Percentiles rank a stretch among this genome's conserved stretches.
Evolutionary conservation across 2,329 filamentous ascomycete species (phyloP).

Genomic region (Aspergillus sp.): DNA sequence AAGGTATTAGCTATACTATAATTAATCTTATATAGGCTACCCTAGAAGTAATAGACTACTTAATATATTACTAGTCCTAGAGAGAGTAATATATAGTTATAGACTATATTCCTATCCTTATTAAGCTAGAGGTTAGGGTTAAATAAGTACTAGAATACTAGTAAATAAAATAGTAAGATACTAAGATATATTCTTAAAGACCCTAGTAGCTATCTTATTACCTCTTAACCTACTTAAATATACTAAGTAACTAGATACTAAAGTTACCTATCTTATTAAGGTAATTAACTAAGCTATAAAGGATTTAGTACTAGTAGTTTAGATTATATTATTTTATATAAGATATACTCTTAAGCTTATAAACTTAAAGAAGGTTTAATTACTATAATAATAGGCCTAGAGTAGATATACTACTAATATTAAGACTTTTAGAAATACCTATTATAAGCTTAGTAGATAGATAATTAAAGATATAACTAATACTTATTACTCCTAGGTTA

Average conservation of each 20-base stretch:
- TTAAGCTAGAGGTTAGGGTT: not conserved
- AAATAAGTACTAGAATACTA: not conserved
- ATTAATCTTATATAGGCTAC: slow-evolving; percentile 4
- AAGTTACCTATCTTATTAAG: not conserved
- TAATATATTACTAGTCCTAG: not conserved
- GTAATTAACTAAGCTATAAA: not conserved
- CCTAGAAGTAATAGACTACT: not conserved
- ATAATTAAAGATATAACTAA: too few species aligned
- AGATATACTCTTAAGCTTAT: not conserved
- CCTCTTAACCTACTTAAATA: not conserved
- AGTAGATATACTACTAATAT: not conserved
- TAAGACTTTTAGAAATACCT: not conserved
- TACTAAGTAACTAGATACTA: not conserved
- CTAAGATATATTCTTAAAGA: not conserved
- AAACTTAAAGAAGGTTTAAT: not conserved
- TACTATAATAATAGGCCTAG: not conserved
- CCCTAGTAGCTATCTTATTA: not conserved
- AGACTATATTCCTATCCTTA: slow-evolving; percentile 3
- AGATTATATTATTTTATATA: not conserved
- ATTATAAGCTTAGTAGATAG: not conserved
- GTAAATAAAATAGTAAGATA: not conserved
- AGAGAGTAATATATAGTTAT: not conserved
- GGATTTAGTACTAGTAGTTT: not conserved
- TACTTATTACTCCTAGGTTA: too few species aligned
- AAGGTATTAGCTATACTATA: not conserved